Conservation (phyloP, 495 filamentous ascomycete species). For the Apiosordaria backusii region DNA sequence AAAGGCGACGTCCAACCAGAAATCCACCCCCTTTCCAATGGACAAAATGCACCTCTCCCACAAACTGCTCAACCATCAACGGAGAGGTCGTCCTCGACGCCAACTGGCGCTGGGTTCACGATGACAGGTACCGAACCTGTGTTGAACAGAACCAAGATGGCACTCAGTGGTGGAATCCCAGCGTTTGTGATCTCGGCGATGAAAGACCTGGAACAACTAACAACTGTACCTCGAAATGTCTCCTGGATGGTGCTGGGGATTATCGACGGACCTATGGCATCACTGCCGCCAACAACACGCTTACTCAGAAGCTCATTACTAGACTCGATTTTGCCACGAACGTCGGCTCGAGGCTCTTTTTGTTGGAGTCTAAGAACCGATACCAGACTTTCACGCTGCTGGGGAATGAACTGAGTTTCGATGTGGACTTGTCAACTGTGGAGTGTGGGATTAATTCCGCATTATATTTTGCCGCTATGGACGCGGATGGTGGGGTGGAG, state of each 20-base stretch:
- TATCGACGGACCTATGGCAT: slow-evolving; percentile 41
- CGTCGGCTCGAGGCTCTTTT: slow-evolving; percentile 48
- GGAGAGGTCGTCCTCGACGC: slow-evolving; percentile 40
- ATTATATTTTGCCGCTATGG: slow-evolving; percentile 54
- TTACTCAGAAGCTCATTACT: slow-evolving; percentile 49
- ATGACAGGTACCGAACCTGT: slow-evolving; percentile 19
- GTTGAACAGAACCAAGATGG: slow-evolving; percentile 35
- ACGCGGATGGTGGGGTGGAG: slow-evolving; percentile 47
- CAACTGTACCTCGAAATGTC: slow-evolving; percentile 43
- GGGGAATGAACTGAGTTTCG: slow-evolving; percentile 54
- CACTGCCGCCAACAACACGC: slow-evolving; percentile 34
- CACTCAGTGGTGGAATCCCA: slow-evolving; percentile 38
- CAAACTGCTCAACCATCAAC: slow-evolving; percentile 42
- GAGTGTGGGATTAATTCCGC: slow-evolving; percentile 53
- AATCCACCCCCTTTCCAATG: slow-evolving; percentile 55
- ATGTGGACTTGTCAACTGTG: slow-evolving; percentile 49
- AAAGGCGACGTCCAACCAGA: slow-evolving; percentile 50
- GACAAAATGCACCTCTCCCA: slow-evolving; percentile 48
- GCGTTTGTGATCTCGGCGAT: slow-evolving; percentile 28
- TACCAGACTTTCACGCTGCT: slow-evolving; percentile 53
- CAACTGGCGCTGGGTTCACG: slow-evolving; percentile 49
- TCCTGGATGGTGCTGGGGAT: slow-evolving; percentile 41
- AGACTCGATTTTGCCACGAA: slow-evolving; percentile 40
- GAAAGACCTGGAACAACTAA: neutral
- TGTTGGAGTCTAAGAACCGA: slow-evolving; percentile 44